phyloP scores from a whole-genome alignment of 345 rosid genomes.

The Salix viminalis region DNA sequence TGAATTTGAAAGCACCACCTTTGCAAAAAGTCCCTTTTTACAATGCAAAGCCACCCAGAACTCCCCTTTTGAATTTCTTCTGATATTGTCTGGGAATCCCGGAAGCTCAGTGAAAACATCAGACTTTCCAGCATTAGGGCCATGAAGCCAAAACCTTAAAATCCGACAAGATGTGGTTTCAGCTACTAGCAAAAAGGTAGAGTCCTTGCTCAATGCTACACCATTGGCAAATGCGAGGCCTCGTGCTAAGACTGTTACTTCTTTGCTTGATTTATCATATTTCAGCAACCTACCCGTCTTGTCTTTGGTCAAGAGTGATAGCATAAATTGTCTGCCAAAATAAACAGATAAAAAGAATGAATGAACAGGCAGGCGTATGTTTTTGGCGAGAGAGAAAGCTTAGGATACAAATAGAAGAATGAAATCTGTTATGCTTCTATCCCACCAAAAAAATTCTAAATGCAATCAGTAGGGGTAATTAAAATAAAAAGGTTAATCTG shows the following conservation, averaged over 20 bases:
- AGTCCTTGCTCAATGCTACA: slow-evolving; percentile 23
- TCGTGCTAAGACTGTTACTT: slow-evolving; percentile 9
- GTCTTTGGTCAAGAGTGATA: slow-evolving; percentile 4
- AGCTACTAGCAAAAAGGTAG: slow-evolving; percentile 15
- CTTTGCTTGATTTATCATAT: slow-evolving; percentile 16
- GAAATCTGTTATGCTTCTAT: not conserved
- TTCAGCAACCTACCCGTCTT: slow-evolving; percentile 22
- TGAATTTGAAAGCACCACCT: slow-evolving; percentile 33
- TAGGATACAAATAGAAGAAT: not conserved
- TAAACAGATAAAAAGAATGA: not conserved
- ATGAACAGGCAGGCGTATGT: not conserved
- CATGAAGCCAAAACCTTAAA: slow-evolving; percentile 22
- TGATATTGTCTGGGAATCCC: slow-evolving; percentile 20
- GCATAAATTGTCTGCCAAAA: slow-evolving; percentile 19
- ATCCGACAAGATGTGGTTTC: slow-evolving; percentile 20
- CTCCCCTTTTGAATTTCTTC: slow-evolving; percentile 21
- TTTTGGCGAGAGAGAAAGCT: not conserved
- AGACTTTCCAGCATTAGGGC: slow-evolving; percentile 14
- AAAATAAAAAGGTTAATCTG: not conserved
- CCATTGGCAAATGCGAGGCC: slow-evolving; percentile 26
- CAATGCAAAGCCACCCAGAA: slow-evolving; percentile 45
- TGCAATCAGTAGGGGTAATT: not conserved
- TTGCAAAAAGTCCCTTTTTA: slow-evolving; percentile 44
- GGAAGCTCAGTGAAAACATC: slow-evolving; percentile 22
- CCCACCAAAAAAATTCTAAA: not conserved